phyloP scores from a whole-genome alignment of 352 stramenopile species.

The Phytopythium montanum region DNA sequence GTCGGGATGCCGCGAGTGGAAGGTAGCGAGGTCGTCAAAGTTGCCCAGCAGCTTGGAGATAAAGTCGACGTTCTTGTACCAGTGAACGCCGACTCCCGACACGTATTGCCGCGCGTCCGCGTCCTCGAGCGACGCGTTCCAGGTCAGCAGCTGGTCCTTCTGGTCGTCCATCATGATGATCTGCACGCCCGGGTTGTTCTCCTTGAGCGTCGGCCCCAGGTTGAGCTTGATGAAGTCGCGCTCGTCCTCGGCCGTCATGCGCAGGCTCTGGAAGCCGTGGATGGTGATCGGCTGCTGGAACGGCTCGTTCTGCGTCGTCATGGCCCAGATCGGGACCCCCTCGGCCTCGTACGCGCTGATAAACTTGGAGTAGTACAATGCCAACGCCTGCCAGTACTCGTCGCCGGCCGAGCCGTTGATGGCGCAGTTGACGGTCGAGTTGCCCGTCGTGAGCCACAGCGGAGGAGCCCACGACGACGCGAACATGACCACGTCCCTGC shows the following conservation, averaged over 20 bases:
- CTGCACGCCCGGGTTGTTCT: constrained; percentile 59
- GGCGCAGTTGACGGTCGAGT: constrained; percentile 19
- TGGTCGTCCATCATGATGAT: constrained; percentile 87
- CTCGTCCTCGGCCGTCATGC: constrained; percentile 30
- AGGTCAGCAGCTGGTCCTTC: constrained; percentile 50
- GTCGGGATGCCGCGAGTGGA: constrained; percentile 53
- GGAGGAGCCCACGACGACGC: constrained; percentile 81
- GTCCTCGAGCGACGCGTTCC: constrained; percentile 42
- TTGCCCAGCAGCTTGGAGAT: constrained; percentile 30
- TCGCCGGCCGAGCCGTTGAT: constrained; percentile 42
- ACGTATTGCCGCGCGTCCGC: constrained; percentile 64
- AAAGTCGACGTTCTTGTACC: constrained; percentile 76
- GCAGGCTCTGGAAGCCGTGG: constrained; percentile 48
- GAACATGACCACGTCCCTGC: constrained; percentile 43
- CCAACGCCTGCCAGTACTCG: constrained; percentile 67
- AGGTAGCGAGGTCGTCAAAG: constrained; percentile 44
- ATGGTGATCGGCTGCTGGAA: constrained; percentile 26
- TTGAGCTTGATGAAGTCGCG: constrained; percentile 75
- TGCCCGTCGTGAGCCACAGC: constrained; percentile 83
- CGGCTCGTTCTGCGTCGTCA: constrained; percentile 87
- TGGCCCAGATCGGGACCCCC: constrained; percentile 76
- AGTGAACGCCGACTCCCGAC: constrained; percentile 83
- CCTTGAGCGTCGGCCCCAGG: constrained; percentile 60
- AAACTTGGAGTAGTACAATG: constrained; percentile 88
- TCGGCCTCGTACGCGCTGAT: constrained; percentile 73